These are phyloP conservation scores for Microcyclospora pomicola DNA, from an alignment of 2,329 filamentous ascomycete species.

Conservation along the genomic window DNA sequence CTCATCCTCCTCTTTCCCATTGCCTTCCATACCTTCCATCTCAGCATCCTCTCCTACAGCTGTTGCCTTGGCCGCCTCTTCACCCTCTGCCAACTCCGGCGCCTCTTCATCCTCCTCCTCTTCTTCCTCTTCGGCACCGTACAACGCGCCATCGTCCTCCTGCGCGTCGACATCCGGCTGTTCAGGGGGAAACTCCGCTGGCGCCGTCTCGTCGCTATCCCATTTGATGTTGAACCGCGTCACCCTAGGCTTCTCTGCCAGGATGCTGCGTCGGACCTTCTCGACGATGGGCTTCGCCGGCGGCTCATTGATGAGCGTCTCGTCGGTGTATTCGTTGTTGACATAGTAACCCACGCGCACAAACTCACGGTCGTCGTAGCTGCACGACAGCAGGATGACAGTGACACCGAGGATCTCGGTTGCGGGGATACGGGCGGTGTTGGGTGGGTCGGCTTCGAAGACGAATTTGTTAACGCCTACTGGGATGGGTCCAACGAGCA, in stretches of 20 bases:
- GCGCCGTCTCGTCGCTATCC: slow-evolving; percentile 96
- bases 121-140: slow-evolving; percentile 72
- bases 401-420: slow-evolving; percentile 95
- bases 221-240: slow-evolving; percentile 98
- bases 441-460: slow-evolving; percentile 88
- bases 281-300: slow-evolving; percentile 87
- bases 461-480: slow-evolving; percentile 97
- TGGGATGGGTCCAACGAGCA: slow-evolving; percentile 93
- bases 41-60: slow-evolving; percentile 50
- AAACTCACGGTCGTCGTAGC: slow-evolving; percentile 93
- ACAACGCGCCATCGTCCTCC: slow-evolving; percentile 70
- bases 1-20: slow-evolving; percentile 49
- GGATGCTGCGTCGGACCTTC: slow-evolving; percentile 78
- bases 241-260: slow-evolving; percentile 93
- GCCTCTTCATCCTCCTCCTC: slow-evolving; percentile 51
- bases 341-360: slow-evolving; percentile 98
- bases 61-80: slow-evolving; percentile 21
- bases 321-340: slow-evolving; percentile 96
- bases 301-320: slow-evolving; percentile 77
- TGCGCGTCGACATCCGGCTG: slow-evolving; percentile 86
- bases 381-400: slow-evolving; percentile 88
- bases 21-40: slow-evolving; percentile 57
- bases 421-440: slow-evolving; percentile 79
- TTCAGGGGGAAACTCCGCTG: slow-evolving; percentile 90
- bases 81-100: slow-evolving; percentile 40